Percentiles rank a stretch among this genome's conserved stretches.
Conservation (phyloP, 1,284 basidiomycete genomes). For the Rhodotorula sp. region DNA sequence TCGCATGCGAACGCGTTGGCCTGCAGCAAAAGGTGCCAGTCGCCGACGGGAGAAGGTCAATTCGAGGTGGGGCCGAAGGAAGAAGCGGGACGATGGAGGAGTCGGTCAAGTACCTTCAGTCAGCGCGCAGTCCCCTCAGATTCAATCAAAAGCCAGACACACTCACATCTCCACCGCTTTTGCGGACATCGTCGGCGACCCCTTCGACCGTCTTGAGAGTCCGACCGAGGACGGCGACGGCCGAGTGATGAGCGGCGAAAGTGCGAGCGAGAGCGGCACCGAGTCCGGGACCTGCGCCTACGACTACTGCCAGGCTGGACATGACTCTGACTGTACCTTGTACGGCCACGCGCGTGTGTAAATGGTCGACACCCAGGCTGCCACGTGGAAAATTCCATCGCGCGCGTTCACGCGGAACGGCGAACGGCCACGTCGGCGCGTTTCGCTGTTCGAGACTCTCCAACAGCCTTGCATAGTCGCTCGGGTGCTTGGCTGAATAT, state of each 20-base stretch:
- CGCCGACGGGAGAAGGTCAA: too few species aligned
- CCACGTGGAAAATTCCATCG: too few species aligned
- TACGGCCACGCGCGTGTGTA: neutral
- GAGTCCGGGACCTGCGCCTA: conserved; percentile 32
- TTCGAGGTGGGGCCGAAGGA: neutral
- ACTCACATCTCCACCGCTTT: conserved; percentile 25
- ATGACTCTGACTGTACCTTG: neutral
- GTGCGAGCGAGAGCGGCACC: conserved; percentile 25
- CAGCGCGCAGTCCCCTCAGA: neutral
- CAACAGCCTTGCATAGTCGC: neutral
- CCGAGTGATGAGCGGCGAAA: neutral
- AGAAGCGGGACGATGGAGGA: too few species aligned
- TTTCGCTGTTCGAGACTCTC: too few species aligned
- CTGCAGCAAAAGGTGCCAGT: neutral
- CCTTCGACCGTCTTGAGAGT: neutral
- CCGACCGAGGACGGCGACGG: conserved; percentile 33
- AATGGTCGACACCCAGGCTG: neutral
- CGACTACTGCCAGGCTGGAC: conserved; percentile 19
- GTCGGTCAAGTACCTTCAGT: neutral
- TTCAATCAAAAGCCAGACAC: too few species aligned
- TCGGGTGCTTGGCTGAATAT: neutral
- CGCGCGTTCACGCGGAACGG: neutral
- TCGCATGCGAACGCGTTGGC: conserved; percentile 33
- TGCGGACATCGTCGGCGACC: conserved; percentile 4
- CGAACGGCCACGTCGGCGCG: neutral